These are phyloP conservation scores for Rubroshorea leprosula DNA, from an alignment of 345 rosid species.

Conservation along the genomic window DNA sequence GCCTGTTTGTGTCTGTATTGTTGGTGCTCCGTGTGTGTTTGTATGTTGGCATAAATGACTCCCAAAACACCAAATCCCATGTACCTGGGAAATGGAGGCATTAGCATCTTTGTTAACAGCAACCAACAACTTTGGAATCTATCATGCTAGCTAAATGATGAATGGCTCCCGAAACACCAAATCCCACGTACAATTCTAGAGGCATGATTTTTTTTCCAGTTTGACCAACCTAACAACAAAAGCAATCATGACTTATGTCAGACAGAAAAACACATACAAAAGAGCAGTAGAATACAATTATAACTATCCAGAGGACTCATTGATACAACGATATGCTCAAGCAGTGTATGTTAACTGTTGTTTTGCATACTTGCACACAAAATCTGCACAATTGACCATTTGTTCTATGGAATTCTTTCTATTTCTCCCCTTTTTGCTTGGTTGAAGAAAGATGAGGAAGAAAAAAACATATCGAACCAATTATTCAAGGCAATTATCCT, in stretches of 20 bases:
- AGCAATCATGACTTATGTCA: conserved; percentile 6
- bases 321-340: no score
- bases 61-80: no score
- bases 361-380: no score
- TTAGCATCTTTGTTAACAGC: conserved; percentile 96
- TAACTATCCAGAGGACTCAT: no score
- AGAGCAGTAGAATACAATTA: conserved; percentile 1
- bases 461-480: not conserved
- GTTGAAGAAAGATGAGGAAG: not conserved
- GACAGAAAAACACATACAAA: not conserved
- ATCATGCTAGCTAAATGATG: conserved; percentile 98
- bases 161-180: conserved; percentile 99
- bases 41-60: not conserved
- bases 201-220: conserved; percentile 99
- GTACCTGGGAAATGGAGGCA: conserved; percentile 96
- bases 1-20: not conserved
- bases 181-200: conserved; percentile 81
- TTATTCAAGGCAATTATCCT: not conserved
- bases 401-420: no score
- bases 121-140: conserved; percentile 90
- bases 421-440: not conserved
- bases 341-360: not conserved
- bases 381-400: no score
- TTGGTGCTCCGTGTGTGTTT: no score
- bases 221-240: conserved; percentile 80